Percentiles rank a stretch among this genome's conserved stretches.
Evolutionary conservation across 2,329 filamentous ascomycete genomes (phyloP).

Genomic region (Aspergillus niger): DNA sequence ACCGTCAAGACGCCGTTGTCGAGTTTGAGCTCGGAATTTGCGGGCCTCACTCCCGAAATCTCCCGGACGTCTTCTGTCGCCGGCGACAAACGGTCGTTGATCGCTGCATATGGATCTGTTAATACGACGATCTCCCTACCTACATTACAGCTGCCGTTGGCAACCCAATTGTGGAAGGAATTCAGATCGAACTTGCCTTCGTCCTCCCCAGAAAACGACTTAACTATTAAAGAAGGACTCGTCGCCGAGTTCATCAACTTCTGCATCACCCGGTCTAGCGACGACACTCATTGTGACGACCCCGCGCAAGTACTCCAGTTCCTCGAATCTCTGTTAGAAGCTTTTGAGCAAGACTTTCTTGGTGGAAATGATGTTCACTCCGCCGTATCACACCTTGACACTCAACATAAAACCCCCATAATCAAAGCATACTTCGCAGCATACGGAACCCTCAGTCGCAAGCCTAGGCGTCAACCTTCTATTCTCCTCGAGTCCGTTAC

Average conservation of each 20-base stretch:
- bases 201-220: not conserved
- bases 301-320: not conserved
- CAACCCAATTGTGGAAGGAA: not conserved
- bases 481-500: not conserved
- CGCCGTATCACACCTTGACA: not conserved
- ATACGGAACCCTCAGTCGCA: not conserved
- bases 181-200: not conserved
- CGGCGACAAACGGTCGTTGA: conserved; percentile 1
- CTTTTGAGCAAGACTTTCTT: not conserved
- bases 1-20: not conserved
- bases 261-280: not conserved
- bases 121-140: not conserved
- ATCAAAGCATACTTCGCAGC: conserved; percentile 1
- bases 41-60: conserved; percentile 1
- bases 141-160: not conserved
- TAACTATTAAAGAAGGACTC: not conserved
- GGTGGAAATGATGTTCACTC: not conserved
- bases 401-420: not conserved
- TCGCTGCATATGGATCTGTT: not conserved
- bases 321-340: not conserved
- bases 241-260: conserved; percentile 1
- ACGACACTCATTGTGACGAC: not conserved
- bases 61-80: conserved; percentile 1
- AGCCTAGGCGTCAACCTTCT: not conserved
- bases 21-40: conserved; percentile 1